Percentiles rank a stretch among this genome's conserved stretches.
Conservation (phyloP, 371 early-diverging fungal species). For the Lichtheimia ornata region DNA sequence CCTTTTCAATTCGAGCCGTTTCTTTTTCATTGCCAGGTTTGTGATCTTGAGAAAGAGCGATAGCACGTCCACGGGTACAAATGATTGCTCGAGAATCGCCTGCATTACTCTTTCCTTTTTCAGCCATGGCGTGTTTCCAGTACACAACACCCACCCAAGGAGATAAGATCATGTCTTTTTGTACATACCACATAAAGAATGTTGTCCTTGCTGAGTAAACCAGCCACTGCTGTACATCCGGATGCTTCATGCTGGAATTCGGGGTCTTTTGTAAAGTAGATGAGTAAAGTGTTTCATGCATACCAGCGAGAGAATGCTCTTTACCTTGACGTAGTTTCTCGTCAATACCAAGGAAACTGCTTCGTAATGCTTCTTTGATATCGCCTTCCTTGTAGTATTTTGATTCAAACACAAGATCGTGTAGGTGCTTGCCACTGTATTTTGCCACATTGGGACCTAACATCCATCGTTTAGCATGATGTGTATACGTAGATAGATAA, state of each 20-base stretch:
- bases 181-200: constrained; percentile 45
- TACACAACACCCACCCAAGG: constrained; percentile 8
- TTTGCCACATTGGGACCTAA: constrained; percentile 79
- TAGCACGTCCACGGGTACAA: constrained; percentile 69
- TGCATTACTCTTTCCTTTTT: constrained; percentile 72
- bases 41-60: constrained; percentile 88
- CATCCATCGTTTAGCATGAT: background rate
- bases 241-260: constrained; percentile 73
- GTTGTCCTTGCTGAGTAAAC: constrained; percentile 71
- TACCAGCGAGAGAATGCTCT: background rate
- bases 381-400: constrained; percentile 65
- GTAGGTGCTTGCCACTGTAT: constrained; percentile 79
- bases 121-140: background rate
- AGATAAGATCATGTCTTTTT: too few relatives aligned
- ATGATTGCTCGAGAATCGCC: constrained; percentile 95
- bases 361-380: constrained; percentile 70
- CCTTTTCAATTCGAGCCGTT: constrained; percentile 78
- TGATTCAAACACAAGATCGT: constrained; percentile 65
- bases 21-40: constrained; percentile 89
- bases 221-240: constrained; percentile 95
- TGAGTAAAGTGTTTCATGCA: background rate
- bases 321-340: constrained; percentile 72
- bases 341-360: constrained; percentile 84
- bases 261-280: constrained; percentile 53
- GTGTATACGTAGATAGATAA: background rate